phyloP scores from a whole-genome alignment of 2,329 filamentous ascomycete genomes.

The Alternaria metachromatica region DNA sequence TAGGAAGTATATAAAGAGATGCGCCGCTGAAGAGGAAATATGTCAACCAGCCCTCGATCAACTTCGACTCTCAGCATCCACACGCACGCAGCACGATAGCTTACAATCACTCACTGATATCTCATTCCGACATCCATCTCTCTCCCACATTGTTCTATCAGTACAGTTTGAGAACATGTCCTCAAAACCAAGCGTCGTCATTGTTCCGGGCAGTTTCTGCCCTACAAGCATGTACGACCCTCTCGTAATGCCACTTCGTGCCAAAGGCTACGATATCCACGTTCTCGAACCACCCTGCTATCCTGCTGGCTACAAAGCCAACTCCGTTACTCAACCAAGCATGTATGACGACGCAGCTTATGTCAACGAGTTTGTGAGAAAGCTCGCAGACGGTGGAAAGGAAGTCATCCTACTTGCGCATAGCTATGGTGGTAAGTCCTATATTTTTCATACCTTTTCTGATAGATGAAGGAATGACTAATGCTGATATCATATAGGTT shows the following conservation, averaged over 20 bases:
- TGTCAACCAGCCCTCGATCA: neutral
- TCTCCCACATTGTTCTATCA: neutral
- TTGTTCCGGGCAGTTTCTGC: constrained; percentile 37
- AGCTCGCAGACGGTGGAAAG: constrained; percentile 40
- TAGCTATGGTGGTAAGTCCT: constrained; percentile 44
- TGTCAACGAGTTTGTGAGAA: constrained; percentile 29
- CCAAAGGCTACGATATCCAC: constrained; percentile 23
- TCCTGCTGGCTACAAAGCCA: constrained; percentile 11
- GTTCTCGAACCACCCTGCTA: constrained; percentile 21
- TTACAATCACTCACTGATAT: neutral
- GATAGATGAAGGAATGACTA: neutral
- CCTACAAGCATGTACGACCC: constrained; percentile 19
- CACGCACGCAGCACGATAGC: neutral
- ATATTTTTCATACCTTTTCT: neutral
- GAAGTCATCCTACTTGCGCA: constrained; percentile 48
- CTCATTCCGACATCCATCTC: neutral
- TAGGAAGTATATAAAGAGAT: neutral
- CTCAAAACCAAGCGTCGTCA: constrained; percentile 26
- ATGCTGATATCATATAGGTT: neutral
- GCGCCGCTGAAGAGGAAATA: neutral
- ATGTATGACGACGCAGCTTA: constrained; percentile 41
- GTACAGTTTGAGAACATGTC: constrained; percentile 3
- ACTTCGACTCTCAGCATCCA: neutral
- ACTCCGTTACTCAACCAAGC: constrained; percentile 13
- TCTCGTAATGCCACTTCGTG: constrained; percentile 12